phyloP scores from a whole-genome alignment of 2,329 filamentous ascomycete genomes.

The Fusarium pseudograminearum region DNA sequence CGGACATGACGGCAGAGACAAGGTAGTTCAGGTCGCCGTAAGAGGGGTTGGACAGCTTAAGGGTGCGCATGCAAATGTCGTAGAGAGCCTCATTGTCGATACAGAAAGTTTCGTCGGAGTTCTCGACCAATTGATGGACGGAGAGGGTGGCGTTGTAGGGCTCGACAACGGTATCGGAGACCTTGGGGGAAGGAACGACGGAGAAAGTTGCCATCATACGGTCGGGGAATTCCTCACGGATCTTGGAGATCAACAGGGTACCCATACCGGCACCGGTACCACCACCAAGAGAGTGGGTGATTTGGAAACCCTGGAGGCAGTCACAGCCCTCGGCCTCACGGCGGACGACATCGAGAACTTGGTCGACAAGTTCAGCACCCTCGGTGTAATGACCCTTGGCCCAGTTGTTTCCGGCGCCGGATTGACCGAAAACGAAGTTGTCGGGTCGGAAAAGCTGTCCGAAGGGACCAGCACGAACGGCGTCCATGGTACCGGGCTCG shows the following conservation, averaged over 20 bases:
- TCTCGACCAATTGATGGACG: conserved; percentile 98
- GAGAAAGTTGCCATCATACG: conserved; percentile 99
- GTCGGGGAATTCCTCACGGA: conserved; percentile 99
- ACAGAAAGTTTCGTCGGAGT: conserved; percentile 99
- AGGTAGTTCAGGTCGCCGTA: conserved; percentile 99
- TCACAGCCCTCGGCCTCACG: conserved; percentile 99
- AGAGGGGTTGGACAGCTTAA: conserved; percentile 98
- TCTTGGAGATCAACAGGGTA: conserved; percentile 99
- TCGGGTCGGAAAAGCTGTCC: conserved; percentile 99
- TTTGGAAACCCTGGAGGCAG: conserved; percentile 99
- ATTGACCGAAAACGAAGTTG: conserved; percentile 99
- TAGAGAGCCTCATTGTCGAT: conserved; percentile 99
- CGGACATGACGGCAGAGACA: conserved; percentile 99
- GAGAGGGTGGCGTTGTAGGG: conserved; percentile 99
- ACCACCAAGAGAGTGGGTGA: conserved; percentile 99
- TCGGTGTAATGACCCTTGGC: conserved; percentile 99
- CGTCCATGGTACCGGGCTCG: conserved; percentile 99
- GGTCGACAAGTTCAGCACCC: conserved; percentile 98
- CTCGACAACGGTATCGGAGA: conserved; percentile 99
- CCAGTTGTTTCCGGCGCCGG: conserved; percentile 99
- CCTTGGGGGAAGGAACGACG: conserved; percentile 98
- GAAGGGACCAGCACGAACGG: conserved; percentile 97
- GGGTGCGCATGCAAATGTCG: conserved; percentile 99
- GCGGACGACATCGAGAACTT: conserved; percentile 97
- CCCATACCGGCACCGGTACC: conserved; percentile 99